phyloP scores from a whole-genome alignment of 306 rosid species.

The Lotus japonicus region DNA sequence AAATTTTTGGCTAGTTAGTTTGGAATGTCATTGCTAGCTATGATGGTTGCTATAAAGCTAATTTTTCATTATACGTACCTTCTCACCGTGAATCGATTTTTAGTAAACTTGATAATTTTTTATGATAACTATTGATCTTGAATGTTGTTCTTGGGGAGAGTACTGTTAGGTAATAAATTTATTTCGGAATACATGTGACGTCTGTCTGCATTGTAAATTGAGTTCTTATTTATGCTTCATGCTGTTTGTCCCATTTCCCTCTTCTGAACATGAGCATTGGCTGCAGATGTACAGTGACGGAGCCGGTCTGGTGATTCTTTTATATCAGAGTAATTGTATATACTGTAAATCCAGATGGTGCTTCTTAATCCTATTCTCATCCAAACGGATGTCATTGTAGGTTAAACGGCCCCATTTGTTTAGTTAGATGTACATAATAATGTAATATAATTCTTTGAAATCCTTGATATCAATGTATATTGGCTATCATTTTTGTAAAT shows the following conservation, averaged over 20 bases:
- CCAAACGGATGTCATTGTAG: slow-evolving; percentile 20
- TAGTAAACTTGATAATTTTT: neutral
- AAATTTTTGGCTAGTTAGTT: neutral
- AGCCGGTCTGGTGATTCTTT: slow-evolving; percentile 34
- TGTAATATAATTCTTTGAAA: slow-evolving; percentile 41
- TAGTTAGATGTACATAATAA: slow-evolving; percentile 31
- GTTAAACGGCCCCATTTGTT: slow-evolving; percentile 23
- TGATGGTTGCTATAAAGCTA: neutral
- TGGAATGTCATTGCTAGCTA: neutral
- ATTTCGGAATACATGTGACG: neutral
- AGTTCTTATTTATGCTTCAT: neutral
- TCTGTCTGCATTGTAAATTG: neutral
- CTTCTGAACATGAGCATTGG: slow-evolving; percentile 14
- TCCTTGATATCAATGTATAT: slow-evolving; percentile 16
- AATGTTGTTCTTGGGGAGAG: neutral
- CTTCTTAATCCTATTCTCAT: slow-evolving; percentile 15
- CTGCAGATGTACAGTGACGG: slow-evolving; percentile 39
- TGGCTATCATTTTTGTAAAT: slow-evolving; percentile 35
- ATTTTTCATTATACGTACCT: slow-evolving; percentile 3
- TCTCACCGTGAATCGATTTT: neutral
- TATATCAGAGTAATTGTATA: slow-evolving; percentile 28
- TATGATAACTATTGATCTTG: neutral
- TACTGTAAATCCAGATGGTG: slow-evolving; percentile 34
- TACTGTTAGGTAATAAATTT: neutral
- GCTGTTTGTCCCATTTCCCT: neutral